phyloP scores from a whole-genome alignment of 1,284 basidiomycete genomes.

The Sphaerobolus stellatus region DNA sequence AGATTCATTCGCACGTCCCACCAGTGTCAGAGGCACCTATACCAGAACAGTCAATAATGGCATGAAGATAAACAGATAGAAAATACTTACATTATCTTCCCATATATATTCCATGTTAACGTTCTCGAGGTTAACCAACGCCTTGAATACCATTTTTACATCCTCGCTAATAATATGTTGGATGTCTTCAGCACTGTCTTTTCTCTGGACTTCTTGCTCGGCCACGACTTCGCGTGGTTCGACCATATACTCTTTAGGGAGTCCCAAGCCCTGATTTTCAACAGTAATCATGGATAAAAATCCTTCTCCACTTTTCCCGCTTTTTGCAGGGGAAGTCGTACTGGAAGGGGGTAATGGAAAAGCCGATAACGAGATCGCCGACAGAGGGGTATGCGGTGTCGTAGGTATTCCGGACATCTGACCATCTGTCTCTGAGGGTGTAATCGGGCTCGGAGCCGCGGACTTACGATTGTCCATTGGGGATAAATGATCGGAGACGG shows the following conservation, averaged over 20 bases:
- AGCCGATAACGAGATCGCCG: conserved; percentile 11
- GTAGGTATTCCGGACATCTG: background rate
- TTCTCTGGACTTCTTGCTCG: background rate
- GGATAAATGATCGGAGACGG: background rate
- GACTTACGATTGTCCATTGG: too few relatives aligned
- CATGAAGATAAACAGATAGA: too few relatives aligned
- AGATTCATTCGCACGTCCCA: too few relatives aligned
- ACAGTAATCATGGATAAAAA: too few relatives aligned
- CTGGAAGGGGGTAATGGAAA: conserved; percentile 9
- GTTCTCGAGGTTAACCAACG: conserved; percentile 4
- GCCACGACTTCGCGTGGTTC: background rate
- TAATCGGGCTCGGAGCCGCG: too few relatives aligned
- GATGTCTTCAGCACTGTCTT: background rate
- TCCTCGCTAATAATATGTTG: background rate
- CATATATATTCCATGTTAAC: conserved; percentile 3
- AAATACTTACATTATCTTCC: too few relatives aligned
- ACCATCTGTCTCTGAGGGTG: too few relatives aligned
- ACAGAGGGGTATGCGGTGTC: conserved; percentile 10
- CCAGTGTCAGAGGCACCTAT: too few relatives aligned
- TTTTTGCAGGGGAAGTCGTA: background rate
- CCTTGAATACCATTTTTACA: background rate
- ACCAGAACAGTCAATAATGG: too few relatives aligned
- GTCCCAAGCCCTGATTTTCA: too few relatives aligned
- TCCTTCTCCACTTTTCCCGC: too few relatives aligned
- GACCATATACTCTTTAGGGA: background rate